A percentile compares a stretch with the other conserved stretches of the same genome.
phyloP scores from a whole-genome alignment of 257 asterid species.

The Vinca minor region DNA sequence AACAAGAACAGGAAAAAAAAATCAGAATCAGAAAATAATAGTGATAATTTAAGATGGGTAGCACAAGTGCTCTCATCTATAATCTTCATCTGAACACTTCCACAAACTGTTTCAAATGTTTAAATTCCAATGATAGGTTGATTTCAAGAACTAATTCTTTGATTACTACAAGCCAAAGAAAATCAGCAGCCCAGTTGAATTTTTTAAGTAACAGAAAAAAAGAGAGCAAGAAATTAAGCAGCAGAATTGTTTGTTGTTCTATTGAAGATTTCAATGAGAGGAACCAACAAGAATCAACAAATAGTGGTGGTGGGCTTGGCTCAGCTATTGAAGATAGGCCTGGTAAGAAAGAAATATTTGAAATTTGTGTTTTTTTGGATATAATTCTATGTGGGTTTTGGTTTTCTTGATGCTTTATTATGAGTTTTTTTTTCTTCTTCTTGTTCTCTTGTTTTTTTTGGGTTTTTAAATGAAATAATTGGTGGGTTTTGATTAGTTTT shows the following conservation, averaged over 20 bases:
- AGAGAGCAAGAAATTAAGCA: slow-evolving; percentile 32
- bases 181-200: slow-evolving; percentile 31
- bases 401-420: not conserved
- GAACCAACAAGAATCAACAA: slow-evolving; percentile 30
- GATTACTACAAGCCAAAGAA: slow-evolving; percentile 29
- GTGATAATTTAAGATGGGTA: slow-evolving; percentile 38
- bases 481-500: no score
- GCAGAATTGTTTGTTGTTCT: slow-evolving; percentile 52
- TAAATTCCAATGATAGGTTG: slow-evolving; percentile 32
- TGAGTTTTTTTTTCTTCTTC: no score
- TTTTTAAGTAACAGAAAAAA: slow-evolving; percentile 32
- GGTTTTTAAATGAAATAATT: no score
- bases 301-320: slow-evolving; percentile 29
- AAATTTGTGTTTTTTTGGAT: not conserved
- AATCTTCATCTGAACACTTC: slow-evolving; percentile 39
- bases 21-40: not conserved
- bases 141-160: slow-evolving; percentile 28
- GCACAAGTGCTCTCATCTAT: slow-evolving; percentile 43
- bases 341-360: slow-evolving; percentile 45
- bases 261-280: slow-evolving; percentile 58
- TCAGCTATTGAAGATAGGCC: slow-evolving; percentile 44
- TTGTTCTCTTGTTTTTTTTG: no score
- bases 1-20: slow-evolving; percentile 7
- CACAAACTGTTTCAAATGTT: slow-evolving; percentile 41
- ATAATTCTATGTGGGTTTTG: not conserved